Base-by-base conservation (phyloP, 2,329 filamentous ascomycete species). In the Calonectria fujianensis region DNA sequence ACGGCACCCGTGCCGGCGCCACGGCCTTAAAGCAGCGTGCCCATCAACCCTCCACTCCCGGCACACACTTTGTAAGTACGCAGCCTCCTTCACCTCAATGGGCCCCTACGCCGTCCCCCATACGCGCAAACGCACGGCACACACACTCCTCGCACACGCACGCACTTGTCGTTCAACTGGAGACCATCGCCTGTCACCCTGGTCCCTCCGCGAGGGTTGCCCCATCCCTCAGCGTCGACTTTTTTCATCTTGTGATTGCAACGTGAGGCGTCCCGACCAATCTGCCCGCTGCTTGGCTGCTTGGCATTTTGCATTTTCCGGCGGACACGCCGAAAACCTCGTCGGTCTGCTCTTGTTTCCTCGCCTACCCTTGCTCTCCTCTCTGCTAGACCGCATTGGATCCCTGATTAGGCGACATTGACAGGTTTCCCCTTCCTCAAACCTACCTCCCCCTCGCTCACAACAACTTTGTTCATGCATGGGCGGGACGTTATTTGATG, bases 201-300 rank as follows among this genome's bases (percentile, higher is more conserved):
- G 37, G 61, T 50, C 57, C 37, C 20, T 20, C 27, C 61, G 16
- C 39, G 61, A 65, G 37, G 39, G 61, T 48, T 65, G 37, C 41
- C 61, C 61, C 61, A 32, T 61, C 57, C 61, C 61, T 65, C 61
- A 45, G 39, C 27, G 61, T 31, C 61, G 39, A 64, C 41, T 61
- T 59, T 48, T 69, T 48, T 27, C 67, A 67, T 67, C 61, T 37
- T 67, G 51, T 70, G 67, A 67, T 67, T 51, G 45, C 51, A 54
- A 66, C 61, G 61, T 54, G 69, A 65, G 57, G 61, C 45, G 57
- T 41, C 27, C 37, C 41, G 52, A 50, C 72, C 72, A 74, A 74
- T 74, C 72, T 74, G 59, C 61, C 51, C 24, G 11, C 16, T 39
- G 61, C 67, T 74, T 74, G 67, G 72, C 51, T 57, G 39, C 70